Base-by-base conservation (phyloP, 768 basidiomycete species). In the Suillus ampliporus region DNA sequence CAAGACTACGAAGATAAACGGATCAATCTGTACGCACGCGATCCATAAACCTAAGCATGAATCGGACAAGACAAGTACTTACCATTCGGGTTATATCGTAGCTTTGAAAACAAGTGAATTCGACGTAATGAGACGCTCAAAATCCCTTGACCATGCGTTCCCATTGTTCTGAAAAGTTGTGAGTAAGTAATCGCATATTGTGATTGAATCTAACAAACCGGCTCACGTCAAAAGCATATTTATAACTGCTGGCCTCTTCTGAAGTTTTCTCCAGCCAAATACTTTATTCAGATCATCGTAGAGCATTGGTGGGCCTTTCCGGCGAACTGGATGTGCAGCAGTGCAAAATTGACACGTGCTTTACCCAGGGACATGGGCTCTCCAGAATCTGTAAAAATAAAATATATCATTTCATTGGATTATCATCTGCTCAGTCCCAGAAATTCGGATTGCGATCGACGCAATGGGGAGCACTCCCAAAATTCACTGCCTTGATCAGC, bases 31-130 rank as follows among this genome's bases (percentile, higher is more conserved):
- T 7, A 90, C 76, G 88, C 1, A 89, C 79, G 69, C 89, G 79
- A 63, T 85, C 82, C 19, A 77, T 75, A 65, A 73, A 85, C 83
- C 83, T 84, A 65, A 23, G 50, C 61, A 43, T 37, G 37, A 56
- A 13, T 41, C 7, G 11, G 19, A 28, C 35, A 46, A 50, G 57
- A 56, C 35, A 14, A 37, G 21, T 54, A 21, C 15, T 21, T 69
- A 84, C 87, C 88, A 89, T 76, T 89, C 87, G 2, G 86, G 86
- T 70, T 86, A 88, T 65, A 88, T 82, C 2, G 86, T 89, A 48
- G 85, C 78, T 68, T 89, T 87, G 76, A 88, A 82, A n/a, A n/a
- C n/a, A n/a, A n/a, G n/a, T 6, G 86, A 79, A 37, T 86, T 86
- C 14, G 83, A 80, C 1, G 83, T 84, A 10, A 89, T 79, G 7